Base-by-base conservation (phyloP, 2,329 filamentous ascomycete genomes). In the Taxawa tesnikishii region DNA sequence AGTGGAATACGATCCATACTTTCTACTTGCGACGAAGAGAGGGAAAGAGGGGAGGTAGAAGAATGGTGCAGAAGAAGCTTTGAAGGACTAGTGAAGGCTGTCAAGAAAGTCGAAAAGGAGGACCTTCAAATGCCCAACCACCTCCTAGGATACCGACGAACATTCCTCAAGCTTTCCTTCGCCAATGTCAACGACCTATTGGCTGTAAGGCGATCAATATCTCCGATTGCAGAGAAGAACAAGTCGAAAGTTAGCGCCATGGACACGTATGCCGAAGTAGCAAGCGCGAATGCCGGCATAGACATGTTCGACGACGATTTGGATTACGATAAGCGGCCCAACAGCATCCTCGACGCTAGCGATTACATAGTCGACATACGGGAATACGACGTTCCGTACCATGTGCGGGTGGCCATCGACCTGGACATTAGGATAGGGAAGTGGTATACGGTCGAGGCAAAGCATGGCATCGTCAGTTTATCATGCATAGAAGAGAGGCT, bases 381-480 rank as follows among this genome's bases (percentile, higher is more conserved):
- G 68, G 90, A 98, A 66, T 98, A 93, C 59, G 90, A 98, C 60
- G 92, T 98, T 49, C 92, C 90, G 43, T 98, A 98, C 66, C 90
- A 98, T 67, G 90, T 98, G 53, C 76, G 90, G 71, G 88, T 98
- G 62, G 83, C 92, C 60, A 98, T 98, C 62, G 90, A 98, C 34
- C 19, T 53, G 85, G 90, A 94, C 63, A 88, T 98, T 49, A 76
- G 90, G 45, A 87, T 92, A 43, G 90, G 85, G 58, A 93, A 83
- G 58, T 98, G 90, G 90, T 98, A 98, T 56, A 83, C 75, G 35
- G 83, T 98, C 30, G 84, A 96, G 50, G 83, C 83, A 29, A 94
- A 93, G 53, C 87, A 96, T 50, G 90, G 92, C 35, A 65, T 80
- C 36, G 80, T 88, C 34, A 81, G 75, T n/a, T 65, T 98, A 42